Percentiles rank a stretch among this genome's conserved stretches.
Evolutionary conservation across 768 basidiomycete species (phyloP).

Genomic region (Zangia roseola): DNA sequence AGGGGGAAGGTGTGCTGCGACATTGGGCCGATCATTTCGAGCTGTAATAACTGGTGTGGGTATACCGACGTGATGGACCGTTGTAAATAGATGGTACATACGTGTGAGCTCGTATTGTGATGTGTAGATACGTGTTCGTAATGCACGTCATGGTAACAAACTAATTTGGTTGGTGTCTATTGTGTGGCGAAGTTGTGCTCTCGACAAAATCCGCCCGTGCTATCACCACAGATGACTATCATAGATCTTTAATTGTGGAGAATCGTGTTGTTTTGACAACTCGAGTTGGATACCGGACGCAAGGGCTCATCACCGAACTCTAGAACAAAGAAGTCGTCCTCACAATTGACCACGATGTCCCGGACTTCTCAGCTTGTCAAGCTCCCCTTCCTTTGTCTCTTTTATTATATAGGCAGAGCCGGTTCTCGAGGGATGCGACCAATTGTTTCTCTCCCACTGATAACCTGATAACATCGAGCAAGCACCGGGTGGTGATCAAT

Average conservation of each 20-base stretch:
- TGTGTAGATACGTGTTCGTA: no score
- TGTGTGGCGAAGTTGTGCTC: no score
- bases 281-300: conserved; percentile 1
- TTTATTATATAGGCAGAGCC: conserved; percentile 10
- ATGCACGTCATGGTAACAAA: no score
- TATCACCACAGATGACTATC: conserved; percentile 1
- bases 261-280: conserved; percentile 10
- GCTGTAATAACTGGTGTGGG: conserved; percentile 29
- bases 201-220: conserved; percentile 5
- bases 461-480: background rate
- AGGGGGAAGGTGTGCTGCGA: conserved; percentile 63
- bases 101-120: no score
- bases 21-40: conserved; percentile 71
- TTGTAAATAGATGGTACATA: no score
- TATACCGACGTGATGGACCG: no score
- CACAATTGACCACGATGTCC: background rate
- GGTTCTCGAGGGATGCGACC: background rate
- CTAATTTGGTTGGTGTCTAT: no score
- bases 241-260: conserved; percentile 1
- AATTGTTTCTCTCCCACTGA: background rate
- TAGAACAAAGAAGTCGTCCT: conserved; percentile 5
- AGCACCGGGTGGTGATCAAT: no score
- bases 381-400: background rate
- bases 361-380: background rate
- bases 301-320: background rate